A percentile compares a stretch with the other conserved stretches of the same genome.
Conservation (phyloP, 208 protist species). For the Borovskyia barvae region DNA sequence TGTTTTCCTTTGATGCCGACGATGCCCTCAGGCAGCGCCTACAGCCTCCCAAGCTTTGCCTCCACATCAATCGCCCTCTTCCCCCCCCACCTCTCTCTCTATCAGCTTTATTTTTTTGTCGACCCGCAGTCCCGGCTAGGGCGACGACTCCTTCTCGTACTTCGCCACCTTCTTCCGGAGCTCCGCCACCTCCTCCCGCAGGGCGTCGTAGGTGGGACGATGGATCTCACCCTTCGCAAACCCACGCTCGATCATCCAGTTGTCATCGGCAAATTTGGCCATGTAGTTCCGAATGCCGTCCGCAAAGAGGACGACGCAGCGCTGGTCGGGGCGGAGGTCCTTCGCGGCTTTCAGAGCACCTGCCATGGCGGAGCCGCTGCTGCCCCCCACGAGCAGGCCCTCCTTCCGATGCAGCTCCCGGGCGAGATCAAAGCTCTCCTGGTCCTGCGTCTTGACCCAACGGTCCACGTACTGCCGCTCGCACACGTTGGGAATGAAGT, state of each 20-base stretch:
- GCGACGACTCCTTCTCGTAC: no score
- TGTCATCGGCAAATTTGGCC: constrained; percentile 94
- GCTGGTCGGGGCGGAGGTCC: constrained; percentile 82
- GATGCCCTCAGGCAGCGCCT: neutral
- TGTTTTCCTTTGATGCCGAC: no score
- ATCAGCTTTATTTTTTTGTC: no score
- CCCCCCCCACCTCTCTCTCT: no score
- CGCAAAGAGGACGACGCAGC: constrained; percentile 94
- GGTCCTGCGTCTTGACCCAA: constrained; percentile 94
- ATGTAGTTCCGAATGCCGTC: constrained; percentile 98
- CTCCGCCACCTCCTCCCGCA: constrained; percentile 54
- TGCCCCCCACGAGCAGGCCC: constrained; percentile 95
- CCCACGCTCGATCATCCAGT: constrained; percentile 96
- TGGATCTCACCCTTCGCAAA: constrained; percentile 74
- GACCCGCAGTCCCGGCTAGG: no score
- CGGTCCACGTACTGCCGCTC: constrained; percentile 87
- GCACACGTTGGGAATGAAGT: constrained; percentile 97
- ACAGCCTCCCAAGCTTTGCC: no score
- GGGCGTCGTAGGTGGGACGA: constrained; percentile 78
- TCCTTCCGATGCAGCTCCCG: constrained; percentile 93
- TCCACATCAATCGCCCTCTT: no score
- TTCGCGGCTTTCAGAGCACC: constrained; percentile 92
- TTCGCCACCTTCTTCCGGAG: constrained; percentile 60
- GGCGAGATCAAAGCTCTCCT: constrained; percentile 93
- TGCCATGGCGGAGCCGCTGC: constrained; percentile 89